Evolutionary conservation across 2,329 filamentous ascomycete species (phyloP), one percentile per base, ranked within the genome.

Genomic region (Ophiostoma sp.): DNA sequence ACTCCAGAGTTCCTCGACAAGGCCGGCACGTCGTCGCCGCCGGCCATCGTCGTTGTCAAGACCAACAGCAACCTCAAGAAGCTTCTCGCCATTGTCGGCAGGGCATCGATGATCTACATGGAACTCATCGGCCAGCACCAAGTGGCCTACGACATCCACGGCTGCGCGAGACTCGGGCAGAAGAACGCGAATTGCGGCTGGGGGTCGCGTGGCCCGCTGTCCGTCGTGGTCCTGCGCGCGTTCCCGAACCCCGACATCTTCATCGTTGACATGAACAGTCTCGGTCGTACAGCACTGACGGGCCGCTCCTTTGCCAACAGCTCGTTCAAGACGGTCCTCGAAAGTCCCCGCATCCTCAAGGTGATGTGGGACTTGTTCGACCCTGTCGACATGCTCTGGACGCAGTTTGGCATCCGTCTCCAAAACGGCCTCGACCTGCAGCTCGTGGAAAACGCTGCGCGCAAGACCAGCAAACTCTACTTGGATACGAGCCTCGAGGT

Each of bases 391-490:
- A 73, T 74, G 3, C 72, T 76, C 1, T 75, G 70, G 70, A 60
- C 72, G 1, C 71, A 70, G 45, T 73, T 72, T 69, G 11, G 62
- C 0, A 70, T 77, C 18, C 42, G 66, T 11, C 72, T 76, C 8
- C 70, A 68, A 2, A 72, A 73, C 60, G 73, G 75, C 1, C 67
- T 67, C 5, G 75, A 77, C 67, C 64, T 77, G 12, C 75, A 77
- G 69, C 73, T 76, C 9, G 66, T 77, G 4, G 75, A 76, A 68
- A 75, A 74, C 55, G 73, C 72, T 44, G 69, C 64, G 73, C 70
- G 68, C 73, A 72, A 36, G 36, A 40, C 60, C 69, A 65, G 73
- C 69, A 40, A 38, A 14, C 14, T 18, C 60, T 63, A 63, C 16
- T 9, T 63, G 16, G 16, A 11, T 7, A 58, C 18, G 63, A 38